Base-by-base conservation (phyloP, 1,139 yeast species). In the Nadsonia starkeyi-henricii region DNA sequence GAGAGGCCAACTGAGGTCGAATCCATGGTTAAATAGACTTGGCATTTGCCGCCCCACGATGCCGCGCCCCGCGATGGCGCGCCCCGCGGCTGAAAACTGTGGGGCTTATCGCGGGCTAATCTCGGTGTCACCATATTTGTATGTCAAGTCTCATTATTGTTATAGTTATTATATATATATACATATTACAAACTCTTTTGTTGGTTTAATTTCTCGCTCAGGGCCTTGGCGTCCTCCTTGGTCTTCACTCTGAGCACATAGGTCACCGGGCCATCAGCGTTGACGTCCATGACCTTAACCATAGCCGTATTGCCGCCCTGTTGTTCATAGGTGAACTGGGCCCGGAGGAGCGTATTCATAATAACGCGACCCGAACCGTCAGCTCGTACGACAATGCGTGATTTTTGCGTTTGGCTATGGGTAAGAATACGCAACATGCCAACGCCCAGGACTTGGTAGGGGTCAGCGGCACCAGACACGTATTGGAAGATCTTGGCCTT, bases 291-390 rank as follows among this genome's bases (percentile, higher is more conserved):
- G 36, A 83, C 68, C 55, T 79, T 72, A 3, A 83, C 79, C 18
- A 43, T 39, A 20, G 49, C 30, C 15, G 46, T 30, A 23, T 23
- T 23, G 4, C 17, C 15, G 28, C 62, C 64, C 33, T 55, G 58
- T 19, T 48, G 46, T 7, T 55, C 74, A 66, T 51, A 76, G 67
- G 62, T 81, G 79, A 43, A 70, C 70, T 58, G 84, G 65, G 52
- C 72, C 72, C 59, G 73, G 70, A 50, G 72, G 9, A 84, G 66
- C 20, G 79, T 69, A 62, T 91, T 91, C 52, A 91, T 68, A 43
- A 91, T 64, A n/a, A 88, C 79, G 56, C 93, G 73, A 45, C 84
- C 83, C 43, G 89, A 79, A 41, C 96, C 96, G 51, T 89, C 97
- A 0, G 96, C 85, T 58, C 97, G 78, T 23, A 91, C 73, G 43